Conservation (phyloP, 805 yeast species). For the Saturnispora hagleri region DNA sequence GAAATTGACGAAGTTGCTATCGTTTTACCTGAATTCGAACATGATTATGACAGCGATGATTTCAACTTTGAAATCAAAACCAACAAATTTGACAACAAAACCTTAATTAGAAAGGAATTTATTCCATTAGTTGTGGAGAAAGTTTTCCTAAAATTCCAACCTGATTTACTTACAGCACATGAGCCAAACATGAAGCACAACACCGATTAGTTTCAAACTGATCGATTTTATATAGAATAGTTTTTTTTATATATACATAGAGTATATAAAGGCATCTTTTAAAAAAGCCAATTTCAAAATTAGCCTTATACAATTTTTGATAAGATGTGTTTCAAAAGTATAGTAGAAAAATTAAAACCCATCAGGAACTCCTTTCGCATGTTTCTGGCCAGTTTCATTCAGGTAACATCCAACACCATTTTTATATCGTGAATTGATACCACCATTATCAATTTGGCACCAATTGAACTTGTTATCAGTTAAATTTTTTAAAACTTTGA, state of each 20-base stretch:
- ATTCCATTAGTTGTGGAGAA: slow-evolving; percentile 39
- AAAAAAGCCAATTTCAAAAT: neutral
- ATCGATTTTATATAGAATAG: neutral
- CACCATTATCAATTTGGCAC: slow-evolving; percentile 42
- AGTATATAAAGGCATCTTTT: neutral
- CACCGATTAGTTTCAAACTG: slow-evolving; percentile 19
- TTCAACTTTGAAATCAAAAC: slow-evolving; percentile 41
- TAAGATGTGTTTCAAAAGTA: neutral
- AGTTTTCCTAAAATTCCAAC: slow-evolving; percentile 50
- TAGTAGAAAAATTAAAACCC: slow-evolving; percentile 43
- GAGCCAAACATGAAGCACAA: slow-evolving; percentile 54
- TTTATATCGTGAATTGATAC: slow-evolving; percentile 26
- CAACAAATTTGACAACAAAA: slow-evolving; percentile 30
- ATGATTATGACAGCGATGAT: slow-evolving; percentile 65
- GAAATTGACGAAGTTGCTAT: slow-evolving; percentile 37
- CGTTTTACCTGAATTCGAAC: slow-evolving; percentile 58
- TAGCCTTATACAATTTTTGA: neutral
- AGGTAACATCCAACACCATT: slow-evolving; percentile 35
- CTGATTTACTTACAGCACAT: slow-evolving; percentile 51
- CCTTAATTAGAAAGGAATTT: slow-evolving; percentile 35
- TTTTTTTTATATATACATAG: neutral
- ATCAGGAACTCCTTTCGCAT: slow-evolving; percentile 82
- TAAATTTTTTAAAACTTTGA: slow-evolving; percentile 45
- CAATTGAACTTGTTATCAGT: slow-evolving; percentile 49
- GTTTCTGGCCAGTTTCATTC: slow-evolving; percentile 33